Percentiles rank a stretch among this genome's conserved stretches.
phyloP scores from a whole-genome alignment of 2,329 filamentous ascomycete species.

The Colletotrichum cereale region DNA sequence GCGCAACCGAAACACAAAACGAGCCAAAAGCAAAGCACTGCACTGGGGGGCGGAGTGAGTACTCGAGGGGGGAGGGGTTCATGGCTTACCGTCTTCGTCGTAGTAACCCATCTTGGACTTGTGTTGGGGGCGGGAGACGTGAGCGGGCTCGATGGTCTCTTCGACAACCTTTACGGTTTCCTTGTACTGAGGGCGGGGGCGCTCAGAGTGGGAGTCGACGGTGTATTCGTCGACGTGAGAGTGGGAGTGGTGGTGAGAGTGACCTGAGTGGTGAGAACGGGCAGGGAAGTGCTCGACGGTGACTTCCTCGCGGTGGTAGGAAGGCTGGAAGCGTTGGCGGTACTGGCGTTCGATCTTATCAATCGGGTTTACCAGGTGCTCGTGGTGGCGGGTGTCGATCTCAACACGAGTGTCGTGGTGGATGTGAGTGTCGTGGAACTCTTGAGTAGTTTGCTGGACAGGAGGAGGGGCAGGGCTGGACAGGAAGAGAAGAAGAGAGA shows the following conservation, averaged over 20 bases:
- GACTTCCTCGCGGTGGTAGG: slow-evolving; percentile 56
- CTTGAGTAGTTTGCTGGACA: slow-evolving; percentile 49
- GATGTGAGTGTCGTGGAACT: slow-evolving; percentile 74
- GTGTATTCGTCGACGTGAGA: slow-evolving; percentile 61
- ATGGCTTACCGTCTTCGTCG: slow-evolving; percentile 69
- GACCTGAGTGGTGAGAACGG: slow-evolving; percentile 53
- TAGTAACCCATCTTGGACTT: slow-evolving; percentile 75
- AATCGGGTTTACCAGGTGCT: slow-evolving; percentile 63
- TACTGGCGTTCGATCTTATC: slow-evolving; percentile 77
- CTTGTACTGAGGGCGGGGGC: slow-evolving; percentile 52
- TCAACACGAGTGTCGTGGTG: slow-evolving; percentile 75
- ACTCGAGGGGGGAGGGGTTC: slow-evolving; percentile 4
- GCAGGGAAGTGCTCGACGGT: slow-evolving; percentile 52
- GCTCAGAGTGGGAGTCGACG: slow-evolving; percentile 56
- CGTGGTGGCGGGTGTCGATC: slow-evolving; percentile 66
- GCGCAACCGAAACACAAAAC: slow-evolving; percentile 38
- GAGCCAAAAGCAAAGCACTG: slow-evolving; percentile 36
- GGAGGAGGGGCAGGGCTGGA: slow-evolving; percentile 41
- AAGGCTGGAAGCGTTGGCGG: slow-evolving; percentile 70
- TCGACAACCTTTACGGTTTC: slow-evolving; percentile 71
- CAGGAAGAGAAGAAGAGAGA: slow-evolving; percentile 41
- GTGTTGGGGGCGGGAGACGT: slow-evolving; percentile 54
- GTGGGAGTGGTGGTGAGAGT: slow-evolving; percentile 49
- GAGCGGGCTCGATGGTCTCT: slow-evolving; percentile 73
- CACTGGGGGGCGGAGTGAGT: slow-evolving; percentile 7